Conservation (phyloP, 75 land plant species). For the Cupressus sempervirens region DNA sequence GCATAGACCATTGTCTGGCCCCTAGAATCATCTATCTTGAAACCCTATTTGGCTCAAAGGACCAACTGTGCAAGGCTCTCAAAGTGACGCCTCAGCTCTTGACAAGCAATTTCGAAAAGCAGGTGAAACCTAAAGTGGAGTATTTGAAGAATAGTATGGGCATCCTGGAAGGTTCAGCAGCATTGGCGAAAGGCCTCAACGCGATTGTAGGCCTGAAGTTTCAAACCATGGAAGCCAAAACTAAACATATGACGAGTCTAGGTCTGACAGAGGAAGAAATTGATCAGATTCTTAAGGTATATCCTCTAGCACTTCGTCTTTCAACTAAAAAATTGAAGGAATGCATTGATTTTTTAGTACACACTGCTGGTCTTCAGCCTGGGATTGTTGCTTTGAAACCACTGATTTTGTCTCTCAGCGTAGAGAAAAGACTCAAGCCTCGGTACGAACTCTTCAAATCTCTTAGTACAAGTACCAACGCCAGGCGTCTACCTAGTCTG, state of each 20-base stretch:
- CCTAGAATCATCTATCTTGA: conserved; percentile 20
- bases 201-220: conserved; percentile 1
- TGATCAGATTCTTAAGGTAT: conserved; percentile 2
- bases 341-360: conserved; percentile 28
- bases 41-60: conserved; percentile 16
- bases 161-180: background rate
- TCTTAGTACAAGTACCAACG: background rate
- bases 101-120: background rate
- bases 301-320: conserved; percentile 19
- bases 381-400: conserved; percentile 13
- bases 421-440: conserved; percentile 28
- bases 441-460: background rate
- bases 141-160: background rate
- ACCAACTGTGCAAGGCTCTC: background rate
- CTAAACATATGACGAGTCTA: conserved; percentile 26
- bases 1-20: background rate
- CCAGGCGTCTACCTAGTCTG: background rate
- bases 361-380: conserved; percentile 23
- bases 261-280: conserved; percentile 28
- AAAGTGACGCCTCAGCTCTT: background rate
- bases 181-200: background rate
- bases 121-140: background rate
- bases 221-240: conserved; percentile 25
- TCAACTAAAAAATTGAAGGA: conserved; percentile 32
- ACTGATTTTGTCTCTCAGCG: conserved; percentile 7